Evolutionary conservation across 768 basidiomycete genomes (phyloP), one percentile per base, ranked within the genome.

Genomic region (Pholiota conissans): DNA sequence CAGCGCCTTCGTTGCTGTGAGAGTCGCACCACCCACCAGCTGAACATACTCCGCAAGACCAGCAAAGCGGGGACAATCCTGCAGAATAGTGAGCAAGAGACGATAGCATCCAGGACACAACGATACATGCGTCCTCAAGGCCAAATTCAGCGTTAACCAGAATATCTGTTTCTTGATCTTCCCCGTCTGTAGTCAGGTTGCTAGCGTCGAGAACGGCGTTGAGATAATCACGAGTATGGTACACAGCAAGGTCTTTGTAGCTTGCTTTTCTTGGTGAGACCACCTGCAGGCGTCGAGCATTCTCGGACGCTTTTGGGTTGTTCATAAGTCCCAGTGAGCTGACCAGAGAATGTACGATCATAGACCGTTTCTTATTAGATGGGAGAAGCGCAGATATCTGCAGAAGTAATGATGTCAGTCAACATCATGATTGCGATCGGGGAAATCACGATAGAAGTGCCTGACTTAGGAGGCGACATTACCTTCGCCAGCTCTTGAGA

Each of bases 51-150:
- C 77, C 5, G 82, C 67, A 11, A 98, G 79, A 2, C 80, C 82
- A 5, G 70, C 71, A 66, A 98, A 98, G 1, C 79, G 73, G 0
- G 94, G 91, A 63, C 93, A 95, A 66, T 97, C 94, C 90, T 93
- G 34, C 14, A 63, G 58, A 37, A 50, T 40, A 26, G 39, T 20
- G 48, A 49, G 13, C 40, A 22, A 54, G 32, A 20, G 34, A 42
- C 29, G 32, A n/a, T 27, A 28, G 27, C 30, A 49, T 46, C 24
- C 32, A 20, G 22, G 20, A 29, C 16, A 22, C 10, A 14, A 13
- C 14, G 13, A 20, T 2, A 55, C 58, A 50, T 58, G 72, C 73
- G 62, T 76, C 73, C 63, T 78, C 74, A 11, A 76, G 60, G 4
- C 90, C 87, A 60, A 84, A 84, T 48, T 84, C 78, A 35, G 68